Evolutionary conservation across 2,329 filamentous ascomycete species (phyloP), one percentile per base, ranked within the genome.

Genomic region (Coniella vitis): DNA sequence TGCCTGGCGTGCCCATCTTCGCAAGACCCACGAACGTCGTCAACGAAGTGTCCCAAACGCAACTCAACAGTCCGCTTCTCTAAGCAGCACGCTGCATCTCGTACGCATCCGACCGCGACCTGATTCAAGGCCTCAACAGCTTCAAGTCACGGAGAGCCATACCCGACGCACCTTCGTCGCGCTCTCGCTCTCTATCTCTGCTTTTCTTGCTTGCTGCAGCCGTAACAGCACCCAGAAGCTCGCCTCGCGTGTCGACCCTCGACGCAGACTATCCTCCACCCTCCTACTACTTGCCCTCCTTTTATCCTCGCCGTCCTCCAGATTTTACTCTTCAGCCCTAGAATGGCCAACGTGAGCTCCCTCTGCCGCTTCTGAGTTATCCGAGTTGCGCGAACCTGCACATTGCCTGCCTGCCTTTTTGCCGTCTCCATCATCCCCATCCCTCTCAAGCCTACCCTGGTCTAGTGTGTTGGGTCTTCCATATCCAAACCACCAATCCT

Each of bases 261-360:
- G 21, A 25, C 22, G 22, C 22, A 17, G 17, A n/a, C 21, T 19
- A 20, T 14, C 45, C 17, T 25, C 20, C 16, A 17, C 36, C 16
- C 25, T 39, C 36, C 12, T 34, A 35, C 14, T 14, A 17, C n/a
- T n/a, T n/a, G n/a, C 32, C 1, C 25, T 19, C 29, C 45, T 22
- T 13, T 25, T 35, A 25, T 20, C 14, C 25, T 47, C 36, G 32
- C 38, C 43, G 37, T 34, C 36, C 39, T 29, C 10, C 25, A 29
- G 25, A 29, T 10, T 29, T 10, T 29, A 25, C 32, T 36, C 41
- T 44, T 38, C 31, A 20, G 31, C 45, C 41, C 37, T 52, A 49
- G 48, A 49, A 54, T 54, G 52, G 52, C 52, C 52, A 54, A 54
- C 51, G 52, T 54, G 52, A 54, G 52, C 49, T 45, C 38, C 45